A percentile compares a stretch with the other conserved stretches of the same genome.
These are phyloP conservation scores for Phalaenopsis aphrodite DNA, from an alignment of 106 monocot genomes.

Conservation along the genomic window DNA sequence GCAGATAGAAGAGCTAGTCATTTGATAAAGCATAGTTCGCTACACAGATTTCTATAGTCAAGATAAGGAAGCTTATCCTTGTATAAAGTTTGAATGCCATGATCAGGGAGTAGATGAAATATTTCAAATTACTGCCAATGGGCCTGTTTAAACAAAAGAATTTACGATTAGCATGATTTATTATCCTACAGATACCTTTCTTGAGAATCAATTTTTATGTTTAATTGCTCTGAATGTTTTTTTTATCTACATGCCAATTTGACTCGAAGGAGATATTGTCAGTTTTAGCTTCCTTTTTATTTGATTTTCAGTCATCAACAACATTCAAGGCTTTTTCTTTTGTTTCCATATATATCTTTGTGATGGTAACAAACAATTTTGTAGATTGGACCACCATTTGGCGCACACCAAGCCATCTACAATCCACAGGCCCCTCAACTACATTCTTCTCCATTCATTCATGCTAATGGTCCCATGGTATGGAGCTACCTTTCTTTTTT, in stretches of 20 bases:
- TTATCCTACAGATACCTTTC: background rate
- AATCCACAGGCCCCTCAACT: constrained; percentile 13
- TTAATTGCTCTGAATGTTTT: background rate
- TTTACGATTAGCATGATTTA: background rate
- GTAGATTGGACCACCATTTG: constrained; percentile 12
- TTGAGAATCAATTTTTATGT: background rate
- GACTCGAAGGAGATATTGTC: background rate
- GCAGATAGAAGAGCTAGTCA: too few relatives aligned
- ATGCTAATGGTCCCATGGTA: constrained; percentile 13
- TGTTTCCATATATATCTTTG: background rate
- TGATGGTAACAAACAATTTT: constrained; percentile 1
- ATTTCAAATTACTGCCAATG: background rate
- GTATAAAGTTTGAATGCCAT: too few relatives aligned
- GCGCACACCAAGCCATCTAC: constrained; percentile 5
- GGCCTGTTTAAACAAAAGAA: background rate
- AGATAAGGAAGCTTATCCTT: too few relatives aligned
- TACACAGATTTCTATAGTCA: too few relatives aligned
- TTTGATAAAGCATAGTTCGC: too few relatives aligned
- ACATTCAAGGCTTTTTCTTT: background rate
- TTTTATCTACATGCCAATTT: background rate
- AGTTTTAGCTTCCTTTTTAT: background rate
- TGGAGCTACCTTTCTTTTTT: background rate
- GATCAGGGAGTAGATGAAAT: background rate
- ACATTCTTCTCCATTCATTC: constrained; percentile 4
- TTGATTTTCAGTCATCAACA: background rate